Percentiles rank a stretch among this genome's conserved stretches.
Evolutionary conservation across 306 rosid species (phyloP).

Genomic region (Arachis hypogaea): DNA sequence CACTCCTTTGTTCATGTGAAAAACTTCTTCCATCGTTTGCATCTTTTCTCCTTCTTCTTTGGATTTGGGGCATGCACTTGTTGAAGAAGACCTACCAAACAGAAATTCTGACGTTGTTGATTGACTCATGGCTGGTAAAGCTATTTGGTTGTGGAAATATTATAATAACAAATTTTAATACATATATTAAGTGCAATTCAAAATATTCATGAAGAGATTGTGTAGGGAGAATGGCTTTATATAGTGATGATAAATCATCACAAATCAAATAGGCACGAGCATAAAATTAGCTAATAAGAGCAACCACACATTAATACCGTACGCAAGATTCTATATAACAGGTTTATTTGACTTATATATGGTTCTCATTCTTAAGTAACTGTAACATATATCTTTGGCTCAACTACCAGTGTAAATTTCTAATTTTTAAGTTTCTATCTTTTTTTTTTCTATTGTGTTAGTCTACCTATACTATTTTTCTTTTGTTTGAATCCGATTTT

Average conservation of each 20-base stretch:
- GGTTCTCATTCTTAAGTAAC: too few relatives aligned
- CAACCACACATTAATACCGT: neutral
- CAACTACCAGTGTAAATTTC: too few relatives aligned
- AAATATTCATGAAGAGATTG: neutral
- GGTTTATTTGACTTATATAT: too few relatives aligned
- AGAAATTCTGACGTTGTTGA: neutral
- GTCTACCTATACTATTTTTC: too few relatives aligned
- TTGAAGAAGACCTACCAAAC: neutral
- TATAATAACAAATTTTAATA: too few relatives aligned
- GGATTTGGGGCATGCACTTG: neutral
- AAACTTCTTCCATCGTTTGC: conserved; percentile 52
- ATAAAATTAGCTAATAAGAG: neutral
- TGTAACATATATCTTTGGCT: too few relatives aligned
- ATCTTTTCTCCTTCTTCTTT: conserved; percentile 31
- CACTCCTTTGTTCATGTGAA: conserved; percentile 78
- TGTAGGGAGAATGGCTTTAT: neutral
- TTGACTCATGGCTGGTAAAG: neutral
- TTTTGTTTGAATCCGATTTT: too few relatives aligned
- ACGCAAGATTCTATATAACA: neutral
- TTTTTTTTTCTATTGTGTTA: too few relatives aligned
- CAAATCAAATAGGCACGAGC: neutral
- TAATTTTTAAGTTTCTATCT: too few relatives aligned
- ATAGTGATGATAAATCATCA: neutral
- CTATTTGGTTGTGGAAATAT: too few relatives aligned
- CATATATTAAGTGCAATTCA: neutral